A percentile compares a stretch with the other conserved stretches of the same genome.
Conservation (phyloP, 2,329 filamentous ascomycete genomes). For the Helotiales sp. region DNA sequence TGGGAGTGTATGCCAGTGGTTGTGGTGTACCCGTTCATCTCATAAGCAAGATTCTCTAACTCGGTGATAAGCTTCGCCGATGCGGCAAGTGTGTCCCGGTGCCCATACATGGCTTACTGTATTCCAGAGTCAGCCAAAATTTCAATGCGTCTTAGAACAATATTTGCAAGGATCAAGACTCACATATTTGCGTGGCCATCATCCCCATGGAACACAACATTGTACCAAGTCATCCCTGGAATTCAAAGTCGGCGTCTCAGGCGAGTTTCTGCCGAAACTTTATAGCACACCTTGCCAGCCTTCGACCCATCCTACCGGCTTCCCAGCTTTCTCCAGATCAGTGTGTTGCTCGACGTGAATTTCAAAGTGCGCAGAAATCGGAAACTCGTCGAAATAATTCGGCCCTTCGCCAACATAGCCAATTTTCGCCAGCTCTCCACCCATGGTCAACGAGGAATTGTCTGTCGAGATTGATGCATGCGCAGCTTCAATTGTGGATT, state of each 20-base stretch:
- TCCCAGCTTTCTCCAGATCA: background rate
- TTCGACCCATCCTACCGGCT: background rate
- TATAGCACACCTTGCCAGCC: background rate
- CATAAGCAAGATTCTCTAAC: background rate
- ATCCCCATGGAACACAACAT: conserved; percentile 55
- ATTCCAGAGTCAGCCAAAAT: background rate
- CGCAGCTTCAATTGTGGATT: conserved; percentile 47
- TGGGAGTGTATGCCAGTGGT: background rate
- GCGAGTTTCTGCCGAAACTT: background rate
- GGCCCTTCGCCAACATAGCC: conserved; percentile 64
- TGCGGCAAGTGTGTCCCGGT: background rate
- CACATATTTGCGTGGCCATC: conserved; percentile 27
- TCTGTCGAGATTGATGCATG: conserved; percentile 54
- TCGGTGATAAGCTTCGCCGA: conserved; percentile 1
- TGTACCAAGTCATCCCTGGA: conserved; percentile 54
- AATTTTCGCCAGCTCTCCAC: conserved; percentile 57
- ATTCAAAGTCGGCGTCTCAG: background rate
- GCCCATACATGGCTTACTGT: conserved; percentile 38
- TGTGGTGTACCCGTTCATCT: background rate
- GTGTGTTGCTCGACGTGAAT: conserved; percentile 38
- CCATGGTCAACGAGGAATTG: conserved; percentile 12
- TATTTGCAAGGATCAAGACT: too few species aligned
- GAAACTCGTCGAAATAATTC: conserved; percentile 55
- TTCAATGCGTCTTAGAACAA: too few species aligned
- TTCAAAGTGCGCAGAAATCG: conserved; percentile 75